Evolutionary conservation across 805 yeast species (phyloP).

Genomic region (Millerozyma miso): DNA sequence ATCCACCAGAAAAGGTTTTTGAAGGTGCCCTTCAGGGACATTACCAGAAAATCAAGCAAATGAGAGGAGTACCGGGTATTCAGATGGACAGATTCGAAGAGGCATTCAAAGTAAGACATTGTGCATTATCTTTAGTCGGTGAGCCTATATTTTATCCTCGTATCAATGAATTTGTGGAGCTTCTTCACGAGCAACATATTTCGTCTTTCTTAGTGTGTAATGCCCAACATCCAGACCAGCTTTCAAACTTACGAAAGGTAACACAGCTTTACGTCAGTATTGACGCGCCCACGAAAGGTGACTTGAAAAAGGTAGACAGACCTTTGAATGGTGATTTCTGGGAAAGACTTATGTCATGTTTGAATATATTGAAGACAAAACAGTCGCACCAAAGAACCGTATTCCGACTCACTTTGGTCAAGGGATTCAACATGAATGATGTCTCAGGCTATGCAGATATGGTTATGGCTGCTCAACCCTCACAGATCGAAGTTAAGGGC

Average conservation of each 20-base stretch:
- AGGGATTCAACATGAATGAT: conserved; percentile 86
- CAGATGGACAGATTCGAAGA: conserved; percentile 86
- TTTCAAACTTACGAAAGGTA: conserved; percentile 64
- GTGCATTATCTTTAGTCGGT: conserved; percentile 90
- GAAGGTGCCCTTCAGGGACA: conserved; percentile 88
- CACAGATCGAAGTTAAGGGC: conserved; percentile 89
- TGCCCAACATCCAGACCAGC: conserved; percentile 91
- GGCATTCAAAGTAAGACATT: conserved; percentile 83
- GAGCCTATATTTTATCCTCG: conserved; percentile 94
- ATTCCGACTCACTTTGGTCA: conserved; percentile 83
- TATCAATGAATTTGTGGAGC: conserved; percentile 75
- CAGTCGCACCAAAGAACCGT: conserved; percentile 87
- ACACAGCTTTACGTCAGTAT: conserved; percentile 91
- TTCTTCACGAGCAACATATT: conserved; percentile 76
- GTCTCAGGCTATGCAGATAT: conserved; percentile 80
- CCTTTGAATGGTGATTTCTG: conserved; percentile 89
- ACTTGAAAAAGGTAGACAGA: conserved; percentile 78
- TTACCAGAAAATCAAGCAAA: conserved; percentile 85
- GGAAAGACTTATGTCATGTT: conserved; percentile 74
- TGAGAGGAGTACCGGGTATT: conserved; percentile 95
- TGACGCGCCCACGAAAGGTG: conserved; percentile 85
- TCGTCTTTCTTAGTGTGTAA: conserved; percentile 90
- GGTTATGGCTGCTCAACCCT: conserved; percentile 76
- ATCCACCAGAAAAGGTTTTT: conserved; percentile 77
- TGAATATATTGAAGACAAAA: conserved; percentile 68